A percentile compares a stretch with the other conserved stretches of the same genome.
Conservation (phyloP, 1,284 basidiomycete genomes). For the Schizopora paradoxa region DNA sequence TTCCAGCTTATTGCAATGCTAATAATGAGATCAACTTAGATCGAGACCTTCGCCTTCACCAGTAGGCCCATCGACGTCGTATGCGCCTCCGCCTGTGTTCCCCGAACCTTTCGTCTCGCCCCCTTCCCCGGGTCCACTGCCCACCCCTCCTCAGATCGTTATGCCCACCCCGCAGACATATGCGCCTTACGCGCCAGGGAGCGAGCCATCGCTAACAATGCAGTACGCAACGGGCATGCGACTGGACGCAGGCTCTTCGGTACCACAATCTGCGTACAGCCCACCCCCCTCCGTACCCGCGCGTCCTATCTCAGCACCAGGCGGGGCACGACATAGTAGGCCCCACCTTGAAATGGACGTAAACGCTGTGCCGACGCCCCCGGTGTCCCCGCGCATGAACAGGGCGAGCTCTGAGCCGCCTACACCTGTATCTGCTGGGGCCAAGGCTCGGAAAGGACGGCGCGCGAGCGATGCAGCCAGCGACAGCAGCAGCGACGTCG, state of each 20-base stretch:
- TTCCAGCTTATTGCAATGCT: no score
- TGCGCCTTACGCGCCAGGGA: slow-evolving; percentile 19
- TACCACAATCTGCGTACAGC: background rate
- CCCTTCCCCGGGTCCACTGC: slow-evolving; percentile 25
- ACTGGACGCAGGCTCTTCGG: slow-evolving; percentile 11
- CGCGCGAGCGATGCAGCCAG: slow-evolving; percentile 29
- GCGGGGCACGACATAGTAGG: slow-evolving; percentile 13
- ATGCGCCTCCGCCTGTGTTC: slow-evolving; percentile 11
- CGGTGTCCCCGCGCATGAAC: slow-evolving; percentile 2
- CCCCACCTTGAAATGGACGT: background rate
- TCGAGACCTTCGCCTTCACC: slow-evolving; percentile 9
- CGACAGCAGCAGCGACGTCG: slow-evolving; percentile 26
- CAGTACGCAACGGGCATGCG: slow-evolving; percentile 45
- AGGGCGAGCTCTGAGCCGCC: slow-evolving; percentile 1
- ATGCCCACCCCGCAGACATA: slow-evolving; percentile 37
- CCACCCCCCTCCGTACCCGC: slow-evolving; percentile 16
- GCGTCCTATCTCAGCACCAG: slow-evolving; percentile 14
- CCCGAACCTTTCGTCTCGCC: background rate
- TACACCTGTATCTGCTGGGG: slow-evolving; percentile 21
- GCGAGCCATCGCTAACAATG: slow-evolving; percentile 51
- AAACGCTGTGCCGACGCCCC: background rate
- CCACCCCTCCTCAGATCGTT: slow-evolving; percentile 30
- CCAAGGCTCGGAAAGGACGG: slow-evolving; percentile 26
- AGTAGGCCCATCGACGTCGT: background rate
- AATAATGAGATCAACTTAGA: background rate